These are phyloP conservation scores for Dendrobium catenatum DNA, from an alignment of 106 monocot species.

Conservation along the genomic window DNA sequence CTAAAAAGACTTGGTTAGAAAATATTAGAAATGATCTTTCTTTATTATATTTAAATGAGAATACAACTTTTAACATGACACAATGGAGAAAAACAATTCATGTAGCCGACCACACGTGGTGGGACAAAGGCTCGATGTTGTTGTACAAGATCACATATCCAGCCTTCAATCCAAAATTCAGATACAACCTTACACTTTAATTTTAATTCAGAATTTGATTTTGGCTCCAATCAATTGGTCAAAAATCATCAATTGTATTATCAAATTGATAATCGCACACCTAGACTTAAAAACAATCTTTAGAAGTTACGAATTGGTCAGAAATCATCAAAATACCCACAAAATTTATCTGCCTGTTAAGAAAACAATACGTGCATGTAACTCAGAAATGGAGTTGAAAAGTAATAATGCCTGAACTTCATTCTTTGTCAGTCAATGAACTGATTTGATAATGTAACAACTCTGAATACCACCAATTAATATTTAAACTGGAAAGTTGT, in stretches of 20 bases:
- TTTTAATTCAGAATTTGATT: too few species aligned
- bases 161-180: neutral
- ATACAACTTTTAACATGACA: too few species aligned
- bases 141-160: neutral
- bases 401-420: neutral
- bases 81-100: too few species aligned
- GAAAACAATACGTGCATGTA: neutral
- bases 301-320: too few species aligned
- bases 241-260: too few species aligned
- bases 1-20: too few species aligned
- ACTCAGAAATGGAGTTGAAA: neutral
- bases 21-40: too few species aligned
- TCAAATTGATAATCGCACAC: neutral
- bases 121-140: too few species aligned
- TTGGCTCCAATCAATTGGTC: too few species aligned
- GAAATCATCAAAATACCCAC: neutral
- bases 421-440: neutral
- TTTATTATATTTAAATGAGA: too few species aligned
- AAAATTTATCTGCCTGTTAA: neutral
- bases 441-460: neutral
- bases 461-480: too few species aligned
- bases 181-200: neutral
- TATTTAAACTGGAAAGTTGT: neutral
- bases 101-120: too few species aligned
- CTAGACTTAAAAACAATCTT: neutral